These are phyloP conservation scores for Canavalia gladiata DNA, from an alignment of 306 rosid genomes.

Conservation along the genomic window DNA sequence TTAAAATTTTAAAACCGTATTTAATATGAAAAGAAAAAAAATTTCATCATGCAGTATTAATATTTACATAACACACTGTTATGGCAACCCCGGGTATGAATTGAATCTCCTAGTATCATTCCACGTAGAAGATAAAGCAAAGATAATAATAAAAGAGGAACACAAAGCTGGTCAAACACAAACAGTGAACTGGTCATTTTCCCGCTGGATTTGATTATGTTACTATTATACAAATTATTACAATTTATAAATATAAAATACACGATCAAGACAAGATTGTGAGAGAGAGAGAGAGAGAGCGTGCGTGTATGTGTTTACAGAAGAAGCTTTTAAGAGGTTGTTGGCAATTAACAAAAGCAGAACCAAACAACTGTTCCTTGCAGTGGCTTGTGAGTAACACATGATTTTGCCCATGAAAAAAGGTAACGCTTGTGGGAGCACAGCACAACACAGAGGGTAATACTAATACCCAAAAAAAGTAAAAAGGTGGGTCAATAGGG, in stretches of 20 bases:
- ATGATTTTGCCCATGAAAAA: conserved; percentile 72
- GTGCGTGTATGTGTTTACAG: background rate
- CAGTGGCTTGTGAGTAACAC: conserved; percentile 60
- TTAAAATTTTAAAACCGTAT: too few relatives aligned
- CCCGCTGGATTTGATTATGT: background rate
- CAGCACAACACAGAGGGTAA: conserved; percentile 28
- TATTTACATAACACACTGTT: too few relatives aligned
- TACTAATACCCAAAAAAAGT: conserved; percentile 54
- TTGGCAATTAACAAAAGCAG: conserved; percentile 55
- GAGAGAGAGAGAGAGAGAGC: conserved; percentile 23
- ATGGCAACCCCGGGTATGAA: background rate
- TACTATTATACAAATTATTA: background rate
- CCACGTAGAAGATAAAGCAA: background rate
- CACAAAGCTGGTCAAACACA: conserved; percentile 15
- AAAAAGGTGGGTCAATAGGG: conserved; percentile 52
- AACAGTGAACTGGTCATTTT: background rate
- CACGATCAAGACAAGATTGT: background rate
- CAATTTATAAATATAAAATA: background rate
- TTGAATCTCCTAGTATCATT: conserved; percentile 24
- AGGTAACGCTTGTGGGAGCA: conserved; percentile 51
- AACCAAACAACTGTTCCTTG: conserved; percentile 54
- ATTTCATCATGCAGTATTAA: too few relatives aligned
- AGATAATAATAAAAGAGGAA: background rate
- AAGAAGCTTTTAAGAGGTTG: conserved; percentile 46
- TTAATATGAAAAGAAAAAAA: too few relatives aligned